These are phyloP conservation scores for Gastrodia elata DNA, from an alignment of 106 monocot genomes.

Conservation along the genomic window DNA sequence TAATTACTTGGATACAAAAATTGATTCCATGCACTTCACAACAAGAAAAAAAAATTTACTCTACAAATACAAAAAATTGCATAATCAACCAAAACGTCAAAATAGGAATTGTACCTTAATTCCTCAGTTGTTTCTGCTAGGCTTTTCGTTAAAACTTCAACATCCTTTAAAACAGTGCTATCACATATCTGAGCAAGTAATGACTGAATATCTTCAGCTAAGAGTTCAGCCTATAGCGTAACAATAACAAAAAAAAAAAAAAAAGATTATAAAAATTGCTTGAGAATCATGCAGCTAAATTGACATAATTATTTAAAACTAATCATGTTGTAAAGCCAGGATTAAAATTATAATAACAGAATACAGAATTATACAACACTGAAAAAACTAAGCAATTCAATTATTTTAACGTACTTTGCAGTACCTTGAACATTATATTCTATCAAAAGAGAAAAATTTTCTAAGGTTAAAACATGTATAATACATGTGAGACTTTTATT, in stretches of 20 bases:
- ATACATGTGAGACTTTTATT: too few relatives aligned
- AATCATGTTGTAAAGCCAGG: not conserved
- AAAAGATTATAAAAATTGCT: conserved; percentile 3
- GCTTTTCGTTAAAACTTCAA: conserved; percentile 67
- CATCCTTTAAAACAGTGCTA: conserved; percentile 67
- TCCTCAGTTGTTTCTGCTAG: conserved; percentile 79
- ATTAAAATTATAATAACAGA: not conserved
- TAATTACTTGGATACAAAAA: not conserved
- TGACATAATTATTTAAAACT: not conserved
- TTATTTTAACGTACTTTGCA: not conserved
- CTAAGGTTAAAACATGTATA: not conserved
- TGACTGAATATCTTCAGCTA: conserved; percentile 78
- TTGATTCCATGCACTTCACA: not conserved
- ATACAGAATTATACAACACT: not conserved
- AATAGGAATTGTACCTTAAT: conserved; percentile 64
- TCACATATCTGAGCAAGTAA: conserved; percentile 74
- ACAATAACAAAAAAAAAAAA: conserved; percentile 19
- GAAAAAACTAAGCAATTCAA: not conserved
- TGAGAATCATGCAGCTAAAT: not conserved
- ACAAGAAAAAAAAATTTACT: not conserved
- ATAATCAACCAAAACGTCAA: not conserved
- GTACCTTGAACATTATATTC: not conserved
- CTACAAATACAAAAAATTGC: not conserved
- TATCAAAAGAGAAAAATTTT: not conserved
- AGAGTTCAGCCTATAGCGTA: conserved; percentile 73